A percentile compares a stretch with the other conserved stretches of the same genome.
Conservation (phyloP, 129 eudicot genomes). For the Helichrysum umbraculigerum region DNA sequence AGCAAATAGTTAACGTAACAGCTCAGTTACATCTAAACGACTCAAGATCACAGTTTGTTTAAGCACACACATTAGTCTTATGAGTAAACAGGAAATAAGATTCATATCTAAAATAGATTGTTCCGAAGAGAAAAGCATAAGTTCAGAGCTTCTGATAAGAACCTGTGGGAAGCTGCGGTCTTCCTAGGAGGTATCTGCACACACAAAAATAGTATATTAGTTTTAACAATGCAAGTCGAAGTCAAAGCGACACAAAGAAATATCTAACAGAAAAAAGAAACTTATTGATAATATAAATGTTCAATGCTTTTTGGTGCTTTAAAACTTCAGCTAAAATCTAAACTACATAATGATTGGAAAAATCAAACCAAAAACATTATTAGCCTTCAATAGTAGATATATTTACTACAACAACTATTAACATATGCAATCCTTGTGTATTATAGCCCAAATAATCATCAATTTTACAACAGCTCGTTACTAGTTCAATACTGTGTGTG, state of each 20-base stretch:
- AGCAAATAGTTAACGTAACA: neutral
- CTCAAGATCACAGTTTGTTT: neutral
- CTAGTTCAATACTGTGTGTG: neutral
- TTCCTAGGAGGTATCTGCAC: constrained; percentile 99
- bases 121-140: neutral
- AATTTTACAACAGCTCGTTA: neutral
- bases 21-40: neutral
- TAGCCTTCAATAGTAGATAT: neutral
- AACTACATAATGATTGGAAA: neutral
- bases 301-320: neutral
- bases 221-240: neutral
- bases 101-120: neutral
- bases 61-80: neutral
- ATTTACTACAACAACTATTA: neutral
- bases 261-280: neutral
- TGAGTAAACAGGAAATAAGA: neutral
- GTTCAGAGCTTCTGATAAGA: constrained; percentile 6
- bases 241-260: neutral
- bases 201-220: constrained; percentile 6
- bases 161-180: constrained; percentile 98
- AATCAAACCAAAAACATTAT: neutral
- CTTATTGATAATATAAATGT: too few relatives aligned
- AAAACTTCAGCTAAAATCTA: too few relatives aligned
- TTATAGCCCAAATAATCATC: neutral
- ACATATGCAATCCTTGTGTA: neutral